These are phyloP conservation scores for Mycena crocata DNA, from an alignment of 768 basidiomycete genomes.

Conservation along the genomic window DNA sequence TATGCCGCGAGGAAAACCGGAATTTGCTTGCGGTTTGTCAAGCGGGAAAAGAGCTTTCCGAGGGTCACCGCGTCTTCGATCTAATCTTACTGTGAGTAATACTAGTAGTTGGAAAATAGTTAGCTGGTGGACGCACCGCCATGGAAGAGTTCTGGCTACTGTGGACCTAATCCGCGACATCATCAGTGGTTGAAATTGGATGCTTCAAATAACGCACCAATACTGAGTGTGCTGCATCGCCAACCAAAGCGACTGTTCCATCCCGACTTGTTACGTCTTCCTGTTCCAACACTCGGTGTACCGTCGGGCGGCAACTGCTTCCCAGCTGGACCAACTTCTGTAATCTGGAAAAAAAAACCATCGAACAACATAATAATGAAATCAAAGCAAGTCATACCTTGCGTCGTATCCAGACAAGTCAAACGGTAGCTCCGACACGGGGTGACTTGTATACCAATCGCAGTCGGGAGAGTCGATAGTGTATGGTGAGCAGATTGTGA, in stretches of 20 bases:
- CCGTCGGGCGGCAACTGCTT: constrained; percentile 10
- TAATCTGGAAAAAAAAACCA: constrained; percentile 13
- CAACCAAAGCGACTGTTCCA: constrained; percentile 49
- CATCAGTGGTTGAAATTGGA: not conserved
- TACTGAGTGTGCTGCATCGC: constrained; percentile 58
- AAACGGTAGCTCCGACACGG: constrained; percentile 10
- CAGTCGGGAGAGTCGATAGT: not conserved
- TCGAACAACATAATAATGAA: not conserved
- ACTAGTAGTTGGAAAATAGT: not conserved
- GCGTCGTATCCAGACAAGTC: constrained; percentile 21
- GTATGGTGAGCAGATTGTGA: constrained; percentile 9
- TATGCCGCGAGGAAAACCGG: constrained; percentile 58
- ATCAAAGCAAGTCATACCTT: not conserved
- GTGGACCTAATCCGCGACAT: constrained; percentile 47
- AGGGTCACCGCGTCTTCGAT: constrained; percentile 51
- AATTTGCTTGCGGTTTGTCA: constrained; percentile 54
- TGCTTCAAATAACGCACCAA: constrained; percentile 36
- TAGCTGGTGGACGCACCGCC: constrained; percentile 41
- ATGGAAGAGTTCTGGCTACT: constrained; percentile 58
- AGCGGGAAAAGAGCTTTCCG: constrained; percentile 58
- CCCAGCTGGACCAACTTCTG: constrained; percentile 8
- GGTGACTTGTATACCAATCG: constrained; percentile 7
- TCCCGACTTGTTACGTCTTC: constrained; percentile 48
- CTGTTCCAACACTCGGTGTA: constrained; percentile 32
- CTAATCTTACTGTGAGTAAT: constrained; percentile 29